phyloP scores from a whole-genome alignment of 2,329 filamentous ascomycete genomes.

The Penicillium sp. region DNA sequence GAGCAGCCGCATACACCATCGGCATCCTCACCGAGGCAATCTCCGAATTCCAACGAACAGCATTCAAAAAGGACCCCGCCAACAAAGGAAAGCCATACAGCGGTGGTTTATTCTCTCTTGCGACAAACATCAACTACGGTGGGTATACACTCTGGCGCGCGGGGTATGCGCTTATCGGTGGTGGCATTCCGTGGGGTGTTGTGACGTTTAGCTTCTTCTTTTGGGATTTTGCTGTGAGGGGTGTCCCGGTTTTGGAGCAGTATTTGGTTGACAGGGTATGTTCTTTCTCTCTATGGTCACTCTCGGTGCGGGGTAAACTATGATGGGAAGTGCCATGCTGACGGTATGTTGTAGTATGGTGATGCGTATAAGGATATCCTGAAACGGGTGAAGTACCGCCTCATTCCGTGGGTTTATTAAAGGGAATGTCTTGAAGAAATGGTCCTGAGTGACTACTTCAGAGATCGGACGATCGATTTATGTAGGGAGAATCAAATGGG shows the following conservation, averaged over 20 bases:
- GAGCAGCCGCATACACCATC: slow-evolving; percentile 54
- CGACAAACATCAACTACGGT: slow-evolving; percentile 61
- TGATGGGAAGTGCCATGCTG: background rate
- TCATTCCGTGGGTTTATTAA: slow-evolving; percentile 20
- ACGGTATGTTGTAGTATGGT: slow-evolving; percentile 16
- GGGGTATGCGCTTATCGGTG: slow-evolving; percentile 55
- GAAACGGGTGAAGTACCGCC: slow-evolving; percentile 13
- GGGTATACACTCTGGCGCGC: slow-evolving; percentile 58
- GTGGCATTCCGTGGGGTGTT: slow-evolving; percentile 53
- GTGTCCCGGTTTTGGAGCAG: slow-evolving; percentile 54
- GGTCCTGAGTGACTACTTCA: too few species aligned
- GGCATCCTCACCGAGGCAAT: slow-evolving; percentile 61
- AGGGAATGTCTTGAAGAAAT: too few species aligned
- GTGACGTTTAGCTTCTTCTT: slow-evolving; percentile 48
- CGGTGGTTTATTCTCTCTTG: slow-evolving; percentile 55
- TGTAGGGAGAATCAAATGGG: background rate
- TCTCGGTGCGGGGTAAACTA: too few species aligned
- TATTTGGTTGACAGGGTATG: slow-evolving; percentile 50
- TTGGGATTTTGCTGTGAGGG: slow-evolving; percentile 51
- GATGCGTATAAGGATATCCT: slow-evolving; percentile 16
- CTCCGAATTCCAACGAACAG: slow-evolving; percentile 61
- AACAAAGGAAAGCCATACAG: slow-evolving; percentile 60
- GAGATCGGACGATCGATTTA: too few species aligned
- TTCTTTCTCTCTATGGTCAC: background rate
- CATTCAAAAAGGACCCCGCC: slow-evolving; percentile 56